Evolutionary conservation across 352 stramenopile genomes (phyloP).

Genomic region (Phytophthora podocarpi): DNA sequence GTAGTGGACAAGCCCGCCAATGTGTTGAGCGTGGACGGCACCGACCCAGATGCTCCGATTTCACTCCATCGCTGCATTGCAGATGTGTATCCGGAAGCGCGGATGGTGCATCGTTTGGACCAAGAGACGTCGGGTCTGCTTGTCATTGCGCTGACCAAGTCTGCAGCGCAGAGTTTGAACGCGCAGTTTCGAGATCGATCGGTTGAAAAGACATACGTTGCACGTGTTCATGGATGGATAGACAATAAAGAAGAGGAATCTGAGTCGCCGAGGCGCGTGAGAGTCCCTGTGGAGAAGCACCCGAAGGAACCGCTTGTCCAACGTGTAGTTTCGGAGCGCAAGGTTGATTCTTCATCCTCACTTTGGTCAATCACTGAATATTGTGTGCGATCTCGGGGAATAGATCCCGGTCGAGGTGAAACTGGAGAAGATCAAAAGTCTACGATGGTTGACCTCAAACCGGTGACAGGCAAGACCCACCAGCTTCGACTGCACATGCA

Average conservation of each 20-base stretch:
- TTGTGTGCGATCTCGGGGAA: slow-evolving; percentile 19
- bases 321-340: slow-evolving; percentile 37
- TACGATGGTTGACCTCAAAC: slow-evolving; percentile 68
- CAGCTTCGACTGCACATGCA: slow-evolving; percentile 95
- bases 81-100: slow-evolving; percentile 50
- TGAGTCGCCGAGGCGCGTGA: slow-evolving; percentile 33
- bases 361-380: slow-evolving; percentile 46
- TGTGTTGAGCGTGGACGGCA: slow-evolving; percentile 66
- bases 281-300: slow-evolving; percentile 58
- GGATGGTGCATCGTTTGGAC: slow-evolving; percentile 84
- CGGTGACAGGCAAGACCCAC: slow-evolving; percentile 91
- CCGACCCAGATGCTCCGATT: slow-evolving; percentile 23
- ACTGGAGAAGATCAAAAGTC: slow-evolving; percentile 9
- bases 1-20: slow-evolving; percentile 69
- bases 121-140: slow-evolving; percentile 77
- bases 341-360: slow-evolving; percentile 27
- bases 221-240: slow-evolving; percentile 52
- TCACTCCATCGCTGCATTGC: slow-evolving; percentile 59
- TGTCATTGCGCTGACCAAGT: slow-evolving; percentile 65
- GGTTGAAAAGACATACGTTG: slow-evolving; percentile 67
- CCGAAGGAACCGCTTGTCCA: slow-evolving; percentile 56
- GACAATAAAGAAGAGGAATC: slow-evolving; percentile 8
- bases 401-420: neutral
- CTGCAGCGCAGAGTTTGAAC: slow-evolving; percentile 65
- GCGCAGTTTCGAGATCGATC: slow-evolving; percentile 66